A percentile compares a stretch with the other conserved stretches of the same genome.
Evolutionary conservation across 495 filamentous ascomycete species (phyloP).

Genomic region (Hypomontagnella submonticulosa): DNA sequence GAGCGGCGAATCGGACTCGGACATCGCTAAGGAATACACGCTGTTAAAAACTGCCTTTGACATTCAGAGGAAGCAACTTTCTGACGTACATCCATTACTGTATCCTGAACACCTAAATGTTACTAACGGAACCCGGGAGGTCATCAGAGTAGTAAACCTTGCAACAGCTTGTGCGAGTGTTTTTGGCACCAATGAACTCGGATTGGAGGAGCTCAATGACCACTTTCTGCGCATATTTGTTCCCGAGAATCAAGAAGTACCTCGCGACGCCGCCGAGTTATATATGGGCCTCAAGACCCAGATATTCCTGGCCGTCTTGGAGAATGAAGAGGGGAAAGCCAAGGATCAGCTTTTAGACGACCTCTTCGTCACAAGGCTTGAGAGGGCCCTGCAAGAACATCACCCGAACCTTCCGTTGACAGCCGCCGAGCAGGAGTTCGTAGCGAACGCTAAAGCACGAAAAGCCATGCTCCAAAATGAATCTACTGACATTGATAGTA

Average conservation of each 20-base stretch:
- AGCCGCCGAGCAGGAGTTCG: conserved; percentile 78
- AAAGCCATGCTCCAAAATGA: conserved; percentile 74
- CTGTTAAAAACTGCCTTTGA: conserved; percentile 84
- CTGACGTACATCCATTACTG: conserved; percentile 74
- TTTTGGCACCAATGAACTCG: conserved; percentile 84
- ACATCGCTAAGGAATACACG: conserved; percentile 81
- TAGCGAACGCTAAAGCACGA: conserved; percentile 70
- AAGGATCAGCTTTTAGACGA: conserved; percentile 76
- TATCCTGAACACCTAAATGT: conserved; percentile 78
- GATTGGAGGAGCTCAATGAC: conserved; percentile 84
- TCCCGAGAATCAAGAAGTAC: conserved; percentile 74
- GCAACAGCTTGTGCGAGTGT: conserved; percentile 85
- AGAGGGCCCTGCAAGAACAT: conserved; percentile 69
- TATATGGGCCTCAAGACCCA: conserved; percentile 90
- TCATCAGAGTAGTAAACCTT: conserved; percentile 86
- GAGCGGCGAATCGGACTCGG: conserved; percentile 76
- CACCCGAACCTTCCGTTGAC: conserved; percentile 74
- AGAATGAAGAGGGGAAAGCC: conserved; percentile 68
- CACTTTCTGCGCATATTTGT: conserved; percentile 88
- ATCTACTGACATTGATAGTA: conserved; percentile 67
- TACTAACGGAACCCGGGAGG: conserved; percentile 63
- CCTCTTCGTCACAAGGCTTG: conserved; percentile 77
- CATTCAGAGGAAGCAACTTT: conserved; percentile 82
- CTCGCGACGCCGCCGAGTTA: conserved; percentile 76
- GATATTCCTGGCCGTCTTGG: conserved; percentile 74